Evolutionary conservation across 1,139 yeast species (phyloP).

Genomic region (Ashbya aceris): DNA sequence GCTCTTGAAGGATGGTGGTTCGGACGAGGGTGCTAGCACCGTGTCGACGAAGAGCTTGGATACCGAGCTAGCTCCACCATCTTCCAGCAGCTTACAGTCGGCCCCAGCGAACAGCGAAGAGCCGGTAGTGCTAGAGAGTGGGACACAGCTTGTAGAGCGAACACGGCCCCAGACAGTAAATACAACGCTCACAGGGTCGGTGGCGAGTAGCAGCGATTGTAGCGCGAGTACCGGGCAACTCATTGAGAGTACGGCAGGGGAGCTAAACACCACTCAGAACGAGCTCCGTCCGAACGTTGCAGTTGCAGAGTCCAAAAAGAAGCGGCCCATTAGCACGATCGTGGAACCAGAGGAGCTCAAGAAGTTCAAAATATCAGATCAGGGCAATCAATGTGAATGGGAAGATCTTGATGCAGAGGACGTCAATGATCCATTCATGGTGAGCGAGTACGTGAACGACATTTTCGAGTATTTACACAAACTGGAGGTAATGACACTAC

Average conservation of each 20-base stretch:
- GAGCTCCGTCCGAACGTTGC: slow-evolving; percentile 6
- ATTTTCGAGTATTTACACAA: slow-evolving; percentile 74
- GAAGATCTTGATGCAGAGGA: slow-evolving; percentile 92
- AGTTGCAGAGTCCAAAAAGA: slow-evolving; percentile 20
- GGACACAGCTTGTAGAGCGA: background rate
- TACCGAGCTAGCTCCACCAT: background rate
- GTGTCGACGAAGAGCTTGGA: background rate
- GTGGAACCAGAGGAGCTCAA: slow-evolving; percentile 29
- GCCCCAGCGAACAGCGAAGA: background rate
- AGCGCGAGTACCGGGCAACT: slow-evolving; percentile 1
- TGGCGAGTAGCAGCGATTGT: background rate
- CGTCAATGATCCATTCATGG: slow-evolving; percentile 88
- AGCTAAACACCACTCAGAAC: slow-evolving; percentile 2
- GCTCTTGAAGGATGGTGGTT: background rate
- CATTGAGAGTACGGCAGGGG: slow-evolving; percentile 2
- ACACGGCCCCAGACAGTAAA: background rate
- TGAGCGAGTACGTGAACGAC: slow-evolving; percentile 82
- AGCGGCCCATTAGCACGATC: slow-evolving; percentile 28
- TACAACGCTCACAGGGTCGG: background rate
- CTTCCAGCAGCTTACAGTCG: background rate
- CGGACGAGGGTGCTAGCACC: background rate
- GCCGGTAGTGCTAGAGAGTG: background rate
- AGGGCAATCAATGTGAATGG: slow-evolving; percentile 47
- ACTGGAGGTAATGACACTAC: slow-evolving; percentile 67
- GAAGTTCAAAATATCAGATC: slow-evolving; percentile 27